A percentile compares a stretch with the other conserved stretches of the same genome.
These are phyloP conservation scores for Rhodotorula sp. DNA, from an alignment of 1,284 basidiomycete species.

Conservation along the genomic window DNA sequence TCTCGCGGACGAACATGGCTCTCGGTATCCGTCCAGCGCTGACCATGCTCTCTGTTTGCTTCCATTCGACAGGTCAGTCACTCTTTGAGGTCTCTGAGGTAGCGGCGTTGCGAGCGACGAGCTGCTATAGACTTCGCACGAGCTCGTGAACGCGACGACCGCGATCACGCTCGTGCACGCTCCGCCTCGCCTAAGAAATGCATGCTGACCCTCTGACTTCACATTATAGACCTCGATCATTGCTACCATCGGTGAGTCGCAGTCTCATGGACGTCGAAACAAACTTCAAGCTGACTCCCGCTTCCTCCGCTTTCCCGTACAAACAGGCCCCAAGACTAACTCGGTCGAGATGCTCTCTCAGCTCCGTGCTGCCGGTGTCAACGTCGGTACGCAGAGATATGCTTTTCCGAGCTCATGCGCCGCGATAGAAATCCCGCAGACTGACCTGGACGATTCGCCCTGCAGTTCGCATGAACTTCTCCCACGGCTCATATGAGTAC, in stretches of 20 bases:
- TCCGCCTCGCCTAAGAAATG: neutral
- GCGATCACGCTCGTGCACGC: too few relatives aligned
- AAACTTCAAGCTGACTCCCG: neutral
- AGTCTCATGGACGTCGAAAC: too few relatives aligned
- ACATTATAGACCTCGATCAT: constrained; percentile 80
- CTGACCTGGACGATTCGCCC: neutral
- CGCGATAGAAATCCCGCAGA: neutral
- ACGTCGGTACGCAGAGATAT: constrained; percentile 69
- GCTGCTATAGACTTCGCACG: neutral
- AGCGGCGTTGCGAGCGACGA: neutral
- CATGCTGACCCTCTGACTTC: constrained; percentile 3
- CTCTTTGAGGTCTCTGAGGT: neutral
- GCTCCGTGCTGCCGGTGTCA: constrained; percentile 84
- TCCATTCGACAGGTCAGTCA: neutral
- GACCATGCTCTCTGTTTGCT: too few relatives aligned
- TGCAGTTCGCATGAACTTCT: constrained; percentile 96
- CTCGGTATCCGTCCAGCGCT: neutral
- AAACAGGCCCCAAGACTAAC: constrained; percentile 83
- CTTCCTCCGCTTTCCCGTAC: neutral
- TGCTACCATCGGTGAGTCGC: constrained; percentile 77
- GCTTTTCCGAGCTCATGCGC: neutral
- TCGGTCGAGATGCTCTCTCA: constrained; percentile 75
- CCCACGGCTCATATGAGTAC: constrained; percentile 93
- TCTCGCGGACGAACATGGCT: neutral
- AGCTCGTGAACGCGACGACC: too few relatives aligned